Base-by-base conservation (phyloP, 139 green algal species). In the Coccomyxa sp. region DNA sequence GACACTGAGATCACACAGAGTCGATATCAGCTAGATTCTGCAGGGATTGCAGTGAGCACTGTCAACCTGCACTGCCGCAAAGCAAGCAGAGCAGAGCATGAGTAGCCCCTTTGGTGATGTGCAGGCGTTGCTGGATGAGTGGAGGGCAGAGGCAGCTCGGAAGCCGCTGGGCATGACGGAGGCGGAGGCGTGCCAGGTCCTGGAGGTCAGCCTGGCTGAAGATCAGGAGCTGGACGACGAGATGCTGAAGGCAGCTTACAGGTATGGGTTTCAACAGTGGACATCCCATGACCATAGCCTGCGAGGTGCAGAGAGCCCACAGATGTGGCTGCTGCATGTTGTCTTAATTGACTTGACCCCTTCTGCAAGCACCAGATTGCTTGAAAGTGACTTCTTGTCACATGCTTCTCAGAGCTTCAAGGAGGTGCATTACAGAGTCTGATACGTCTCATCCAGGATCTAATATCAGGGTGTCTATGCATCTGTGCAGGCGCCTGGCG, bases 161-260 rank as follows among this genome's bases (percentile, higher is more conserved):
- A 85, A 94, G 85, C 90, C 93, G 22, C 79, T 95, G 39, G 75
- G 75, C 39, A 92, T 97, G 84, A 88, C 75, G 0, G 86, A 93
- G 81, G 58, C 77, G 0, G 85, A 96, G 7, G 94, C 94, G 1
- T 91, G 85, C 44, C 41, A 69, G 1, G 82, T 92, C 64, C 87
- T 97, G 77, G 91, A 87, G 6, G 69, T 98, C 6, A 50, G 82
- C 33, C 68, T 83, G 1, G 74, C 39, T 33, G 64, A 75, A 0
- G 73, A 79, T 12, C 86, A 86, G 6, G 64, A 16, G 0, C 38
- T 37, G 31, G 79, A 90, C 37, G 93, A 96, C 83, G 91, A 95
- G 40, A 86, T 87, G 16, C 85, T 98, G 39, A 95, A 97, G 83
- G 84, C 79, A 1, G 94, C 95, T 0, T 98, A 98, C 86, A n/a